Conservation (phyloP, 805 yeast species). For the Metschnikowia henanensis region DNA sequence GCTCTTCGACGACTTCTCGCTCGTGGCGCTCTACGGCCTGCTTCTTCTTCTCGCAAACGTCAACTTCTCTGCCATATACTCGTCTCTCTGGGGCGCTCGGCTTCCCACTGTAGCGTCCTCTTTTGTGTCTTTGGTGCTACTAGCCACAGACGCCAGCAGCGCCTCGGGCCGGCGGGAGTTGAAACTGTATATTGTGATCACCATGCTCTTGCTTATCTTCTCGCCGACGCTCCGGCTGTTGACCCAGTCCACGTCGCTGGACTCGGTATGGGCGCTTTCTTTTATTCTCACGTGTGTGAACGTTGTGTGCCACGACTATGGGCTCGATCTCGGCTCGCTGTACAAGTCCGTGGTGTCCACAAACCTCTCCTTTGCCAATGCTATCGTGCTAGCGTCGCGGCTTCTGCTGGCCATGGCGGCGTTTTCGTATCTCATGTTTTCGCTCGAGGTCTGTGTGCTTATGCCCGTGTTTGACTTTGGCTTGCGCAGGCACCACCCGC, state of each 20-base stretch:
- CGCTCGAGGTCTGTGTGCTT: conserved; percentile 69
- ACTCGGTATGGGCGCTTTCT: conserved; percentile 92
- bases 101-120: conserved; percentile 38
- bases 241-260: conserved; percentile 86
- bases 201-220: conserved; percentile 68
- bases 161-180: conserved; percentile 7
- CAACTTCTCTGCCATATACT: conserved; percentile 64
- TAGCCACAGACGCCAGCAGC: conserved; percentile 6
- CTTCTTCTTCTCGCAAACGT: conserved; percentile 62
- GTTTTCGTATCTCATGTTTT: conserved; percentile 76
- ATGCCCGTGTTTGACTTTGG: conserved; percentile 69
- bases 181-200: conserved; percentile 60
- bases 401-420: conserved; percentile 71
- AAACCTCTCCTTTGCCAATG: conserved; percentile 80
- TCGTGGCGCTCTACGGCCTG: conserved; percentile 65
- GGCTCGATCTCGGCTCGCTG: conserved; percentile 43
- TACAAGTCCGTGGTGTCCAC: conserved; percentile 67
- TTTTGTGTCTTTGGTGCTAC: conserved; percentile 3
- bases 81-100: conserved; percentile 49
- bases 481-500: conserved; percentile 43
- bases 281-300: conserved; percentile 75
- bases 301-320: conserved; percentile 66
- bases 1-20: conserved; percentile 68
- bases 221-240: conserved; percentile 90
- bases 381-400: conserved; percentile 90